A percentile compares a stretch with the other conserved stretches of the same genome.
These are phyloP conservation scores for Claviceps arundinis DNA, from an alignment of 2,329 filamentous ascomycete genomes.

Conservation along the genomic window DNA sequence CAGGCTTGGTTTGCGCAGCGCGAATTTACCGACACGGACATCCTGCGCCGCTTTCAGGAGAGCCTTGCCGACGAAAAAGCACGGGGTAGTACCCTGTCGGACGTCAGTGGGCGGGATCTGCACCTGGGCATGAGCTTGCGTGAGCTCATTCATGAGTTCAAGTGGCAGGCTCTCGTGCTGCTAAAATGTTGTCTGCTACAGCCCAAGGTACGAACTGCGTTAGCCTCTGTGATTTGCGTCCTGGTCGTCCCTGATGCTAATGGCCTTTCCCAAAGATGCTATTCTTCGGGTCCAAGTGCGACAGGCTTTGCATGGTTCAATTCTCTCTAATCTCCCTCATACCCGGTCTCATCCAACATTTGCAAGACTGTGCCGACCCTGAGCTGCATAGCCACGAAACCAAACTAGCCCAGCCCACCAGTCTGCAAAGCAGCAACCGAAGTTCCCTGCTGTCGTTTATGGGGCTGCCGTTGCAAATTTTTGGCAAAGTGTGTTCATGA, in stretches of 20 bases:
- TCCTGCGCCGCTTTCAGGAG: constrained; percentile 81
- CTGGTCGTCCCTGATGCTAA: constrained; percentile 1
- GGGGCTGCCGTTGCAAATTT: constrained; percentile 88
- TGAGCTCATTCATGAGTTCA: constrained; percentile 88
- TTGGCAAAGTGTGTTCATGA: constrained; percentile 55
- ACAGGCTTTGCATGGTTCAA: constrained; percentile 94
- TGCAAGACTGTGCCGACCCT: constrained; percentile 95
- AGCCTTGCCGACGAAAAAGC: constrained; percentile 59
- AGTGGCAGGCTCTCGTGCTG: constrained; percentile 83
- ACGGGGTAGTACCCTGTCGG: constrained; percentile 36
- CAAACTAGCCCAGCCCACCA: constrained; percentile 62
- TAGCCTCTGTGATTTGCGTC: neutral
- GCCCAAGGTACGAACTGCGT: constrained; percentile 59
- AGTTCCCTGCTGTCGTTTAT: constrained; percentile 84
- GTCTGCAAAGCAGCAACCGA: constrained; percentile 81
- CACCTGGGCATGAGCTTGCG: constrained; percentile 80
- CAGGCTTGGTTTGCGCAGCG: constrained; percentile 92
- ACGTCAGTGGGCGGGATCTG: constrained; percentile 66
- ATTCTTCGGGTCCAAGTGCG: constrained; percentile 94
- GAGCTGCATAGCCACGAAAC: constrained; percentile 74
- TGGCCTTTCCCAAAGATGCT: constrained; percentile 55
- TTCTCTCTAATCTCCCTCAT: constrained; percentile 93
- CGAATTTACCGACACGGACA: constrained; percentile 85
- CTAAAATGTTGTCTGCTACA: constrained; percentile 90
- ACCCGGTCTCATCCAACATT: constrained; percentile 75